These are phyloP conservation scores for Trichoderma sp. DNA, from an alignment of 2,329 filamentous ascomycete species.

Conservation along the genomic window DNA sequence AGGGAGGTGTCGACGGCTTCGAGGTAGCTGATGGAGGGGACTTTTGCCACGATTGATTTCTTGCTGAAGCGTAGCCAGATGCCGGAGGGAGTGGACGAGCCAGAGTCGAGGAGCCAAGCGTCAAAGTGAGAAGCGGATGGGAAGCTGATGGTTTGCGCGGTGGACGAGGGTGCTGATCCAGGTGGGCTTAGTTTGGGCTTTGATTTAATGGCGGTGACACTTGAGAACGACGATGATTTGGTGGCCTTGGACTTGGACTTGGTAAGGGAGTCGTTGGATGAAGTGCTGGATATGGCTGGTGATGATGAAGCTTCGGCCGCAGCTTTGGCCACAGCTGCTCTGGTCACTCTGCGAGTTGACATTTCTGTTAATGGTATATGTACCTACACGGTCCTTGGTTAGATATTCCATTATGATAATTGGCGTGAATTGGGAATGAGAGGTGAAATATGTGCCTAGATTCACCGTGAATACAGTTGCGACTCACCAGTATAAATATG, in stretches of 20 bases:
- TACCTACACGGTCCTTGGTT: background rate
- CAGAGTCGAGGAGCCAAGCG: conserved; percentile 38
- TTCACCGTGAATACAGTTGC: background rate
- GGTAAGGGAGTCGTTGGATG: background rate
- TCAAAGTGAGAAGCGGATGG: conserved; percentile 32
- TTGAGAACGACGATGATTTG: background rate
- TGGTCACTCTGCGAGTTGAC: background rate
- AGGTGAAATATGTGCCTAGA: accelerated
- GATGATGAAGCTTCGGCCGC: background rate
- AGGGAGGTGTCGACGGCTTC: conserved; percentile 56
- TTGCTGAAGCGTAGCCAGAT: conserved; percentile 50
- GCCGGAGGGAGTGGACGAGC: conserved; percentile 34
- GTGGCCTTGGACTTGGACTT: background rate
- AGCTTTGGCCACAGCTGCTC: background rate
- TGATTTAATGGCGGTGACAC: background rate
- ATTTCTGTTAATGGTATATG: background rate
- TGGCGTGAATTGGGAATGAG: background rate
- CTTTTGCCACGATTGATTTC: conserved; percentile 36
- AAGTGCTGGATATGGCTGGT: background rate
- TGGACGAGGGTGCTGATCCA: background rate
- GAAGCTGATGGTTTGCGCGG: conserved; percentile 28
- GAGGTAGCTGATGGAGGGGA: conserved; percentile 45
- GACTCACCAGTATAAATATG: background rate
- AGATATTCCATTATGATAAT: background rate
- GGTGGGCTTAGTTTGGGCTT: background rate